Conservation (phyloP, 768 basidiomycete genomes). For the Neoboletus brunneissimus region DNA sequence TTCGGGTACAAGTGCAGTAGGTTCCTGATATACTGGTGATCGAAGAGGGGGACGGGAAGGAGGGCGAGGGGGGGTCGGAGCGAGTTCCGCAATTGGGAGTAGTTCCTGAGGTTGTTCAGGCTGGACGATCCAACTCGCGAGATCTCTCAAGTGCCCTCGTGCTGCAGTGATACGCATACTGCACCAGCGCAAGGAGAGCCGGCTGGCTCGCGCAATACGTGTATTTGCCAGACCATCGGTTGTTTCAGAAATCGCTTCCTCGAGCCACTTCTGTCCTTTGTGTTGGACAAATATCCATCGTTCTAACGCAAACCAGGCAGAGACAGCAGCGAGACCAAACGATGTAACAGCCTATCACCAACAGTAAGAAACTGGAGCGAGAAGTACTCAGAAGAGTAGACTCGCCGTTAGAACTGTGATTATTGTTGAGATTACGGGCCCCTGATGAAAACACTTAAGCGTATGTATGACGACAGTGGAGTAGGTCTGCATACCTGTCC, state of each 20-base stretch:
- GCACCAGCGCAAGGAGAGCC: slow-evolving; percentile 29
- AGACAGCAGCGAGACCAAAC: slow-evolving; percentile 48
- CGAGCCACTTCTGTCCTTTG: slow-evolving; percentile 51
- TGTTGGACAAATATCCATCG: slow-evolving; percentile 48
- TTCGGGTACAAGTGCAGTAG: slow-evolving; percentile 14
- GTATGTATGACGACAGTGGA: slow-evolving; percentile 22
- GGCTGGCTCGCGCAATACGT: slow-evolving; percentile 23
- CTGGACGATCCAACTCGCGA: slow-evolving; percentile 26
- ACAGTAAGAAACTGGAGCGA: slow-evolving; percentile 5
- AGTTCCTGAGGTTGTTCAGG: slow-evolving; percentile 20
- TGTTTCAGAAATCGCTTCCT: slow-evolving; percentile 38
- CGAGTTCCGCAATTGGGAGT: slow-evolving; percentile 21
- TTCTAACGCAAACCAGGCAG: slow-evolving; percentile 52
- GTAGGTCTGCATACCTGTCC: slow-evolving; percentile 46
- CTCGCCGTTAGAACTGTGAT: slow-evolving; percentile 69
- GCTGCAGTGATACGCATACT: slow-evolving; percentile 15
- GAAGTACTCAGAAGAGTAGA: background rate
- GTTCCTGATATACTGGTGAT: slow-evolving; percentile 21
- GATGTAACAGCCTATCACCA: slow-evolving; percentile 35
- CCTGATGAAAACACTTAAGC: slow-evolving; percentile 38
- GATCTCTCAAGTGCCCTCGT: slow-evolving; percentile 23
- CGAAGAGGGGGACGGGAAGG: background rate
- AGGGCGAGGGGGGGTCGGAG: slow-evolving; percentile 17
- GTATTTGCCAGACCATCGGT: slow-evolving; percentile 27
- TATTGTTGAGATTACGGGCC: slow-evolving; percentile 58